Base-by-base conservation (phyloP, 306 rosid species). In the Sophora flavescens region DNA sequence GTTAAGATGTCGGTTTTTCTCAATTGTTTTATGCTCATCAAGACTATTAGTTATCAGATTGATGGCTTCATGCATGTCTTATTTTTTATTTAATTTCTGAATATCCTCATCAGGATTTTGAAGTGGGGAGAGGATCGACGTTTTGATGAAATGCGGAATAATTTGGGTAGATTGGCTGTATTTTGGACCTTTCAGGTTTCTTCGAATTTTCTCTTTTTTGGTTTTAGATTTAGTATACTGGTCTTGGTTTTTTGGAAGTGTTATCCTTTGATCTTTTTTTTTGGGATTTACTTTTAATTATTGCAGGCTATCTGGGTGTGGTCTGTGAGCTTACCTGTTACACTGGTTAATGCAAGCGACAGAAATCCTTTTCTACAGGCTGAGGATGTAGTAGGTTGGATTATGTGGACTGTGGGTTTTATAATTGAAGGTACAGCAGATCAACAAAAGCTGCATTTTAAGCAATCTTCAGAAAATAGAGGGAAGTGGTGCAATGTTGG, bases 281-380 rank as follows among this genome's bases (percentile, higher is more conserved):
- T 5, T 70, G 58, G 56, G 48, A 45, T 41, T 39, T 65, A 5
- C 22, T 77, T 59, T 74, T 14, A 11, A 33, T 56, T 67, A 11
- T 60, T 86, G 66, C 88, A 95, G 99, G 98, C 98, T 76, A 89
- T 89, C 63, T 95, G 99, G 99, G 98, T 95, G 57, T 95, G 99
- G 98, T 45, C 93, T 28, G 99, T 95, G 79, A 92, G 98, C 81
- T 91, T 92, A 78, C 99, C 98, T 18, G 89, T 92, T 48, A 95
- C 98, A 1, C 67, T 95, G 50, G 96, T 91, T 53, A 95, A 95
- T 87, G 89, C 98, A 53, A 91, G 91, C 75, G 70, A 76, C 85
- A 79, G 84, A 72, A 87, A 80, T 59, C 96, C 99, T 64, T 77
- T 83, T 44, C 64, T 89, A n/a, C 83, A 80, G 63, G 75, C 88